phyloP scores from a whole-genome alignment of 2,329 filamentous ascomycete genomes.

The Ceratocystis smalleyi region DNA sequence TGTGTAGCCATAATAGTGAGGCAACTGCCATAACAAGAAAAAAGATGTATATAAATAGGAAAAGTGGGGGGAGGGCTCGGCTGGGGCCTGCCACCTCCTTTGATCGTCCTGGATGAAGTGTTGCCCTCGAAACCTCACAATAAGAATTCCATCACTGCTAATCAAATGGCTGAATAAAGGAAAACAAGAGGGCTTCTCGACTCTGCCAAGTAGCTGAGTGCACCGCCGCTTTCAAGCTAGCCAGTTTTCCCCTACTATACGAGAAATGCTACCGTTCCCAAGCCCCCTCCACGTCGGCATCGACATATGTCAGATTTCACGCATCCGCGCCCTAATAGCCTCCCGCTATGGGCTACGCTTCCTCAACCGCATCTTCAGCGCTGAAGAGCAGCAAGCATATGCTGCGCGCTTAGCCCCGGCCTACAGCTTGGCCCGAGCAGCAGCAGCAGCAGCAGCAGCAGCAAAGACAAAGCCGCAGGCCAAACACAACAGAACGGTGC shows the following conservation, averaged over 20 bases:
- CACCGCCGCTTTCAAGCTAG: background rate
- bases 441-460: background rate
- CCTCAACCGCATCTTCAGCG: conserved; percentile 32
- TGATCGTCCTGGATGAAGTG: too few species aligned
- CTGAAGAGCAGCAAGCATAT: conserved; percentile 25
- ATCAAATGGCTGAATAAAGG: too few species aligned
- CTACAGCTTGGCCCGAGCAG: background rate
- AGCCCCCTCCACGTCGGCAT: conserved; percentile 56
- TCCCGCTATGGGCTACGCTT: conserved; percentile 30
- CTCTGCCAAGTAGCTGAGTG: too few species aligned
- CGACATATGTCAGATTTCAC: conserved; percentile 57
- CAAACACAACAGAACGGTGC: background rate
- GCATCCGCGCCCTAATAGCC: conserved; percentile 45
- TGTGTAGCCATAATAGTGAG: background rate
- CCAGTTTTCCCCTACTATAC: background rate
- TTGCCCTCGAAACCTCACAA: too few species aligned
- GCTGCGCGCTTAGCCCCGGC: conserved; percentile 10
- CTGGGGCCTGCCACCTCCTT: background rate
- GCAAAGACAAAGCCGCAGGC: background rate
- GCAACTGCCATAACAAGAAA: background rate
- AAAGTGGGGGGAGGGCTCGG: background rate
- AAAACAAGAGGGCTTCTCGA: too few species aligned
- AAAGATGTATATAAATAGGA: background rate
- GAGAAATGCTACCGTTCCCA: conserved; percentile 36
- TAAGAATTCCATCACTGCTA: too few species aligned